Percentiles rank a stretch among this genome's conserved stretches.
These are phyloP conservation scores for Vicia villosa DNA, from an alignment of 306 rosid species.

Conservation along the genomic window DNA sequence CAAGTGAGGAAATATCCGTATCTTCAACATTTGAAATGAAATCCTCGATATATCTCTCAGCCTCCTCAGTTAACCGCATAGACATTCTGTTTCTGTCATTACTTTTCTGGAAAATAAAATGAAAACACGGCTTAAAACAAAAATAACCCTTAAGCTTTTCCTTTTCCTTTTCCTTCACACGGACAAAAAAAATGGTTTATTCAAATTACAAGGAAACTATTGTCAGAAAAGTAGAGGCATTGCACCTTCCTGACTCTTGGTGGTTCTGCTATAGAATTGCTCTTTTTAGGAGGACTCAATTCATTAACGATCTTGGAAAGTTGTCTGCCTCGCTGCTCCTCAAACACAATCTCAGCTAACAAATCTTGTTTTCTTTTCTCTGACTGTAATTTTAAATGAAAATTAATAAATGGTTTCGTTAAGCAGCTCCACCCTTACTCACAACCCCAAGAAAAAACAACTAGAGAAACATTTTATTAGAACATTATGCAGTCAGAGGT, in stretches of 20 bases:
- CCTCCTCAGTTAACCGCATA: constrained; percentile 79
- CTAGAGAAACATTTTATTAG: background rate
- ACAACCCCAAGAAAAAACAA: background rate
- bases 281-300: constrained; percentile 61
- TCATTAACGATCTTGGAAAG: constrained; percentile 68
- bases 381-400: constrained; percentile 55
- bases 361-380: constrained; percentile 83
- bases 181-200: background rate
- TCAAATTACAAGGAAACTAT: constrained; percentile 24
- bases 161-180: constrained; percentile 24
- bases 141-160: constrained; percentile 23
- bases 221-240: constrained; percentile 23
- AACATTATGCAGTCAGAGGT: background rate
- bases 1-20: constrained; percentile 89
- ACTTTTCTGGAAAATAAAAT: constrained; percentile 61
- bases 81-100: constrained; percentile 77
- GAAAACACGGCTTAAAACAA: constrained; percentile 6
- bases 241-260: constrained; percentile 68
- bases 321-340: constrained; percentile 82
- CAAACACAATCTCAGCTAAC: constrained; percentile 71
- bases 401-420: background rate
- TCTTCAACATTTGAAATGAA: constrained; percentile 95
- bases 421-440: background rate
- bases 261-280: constrained; percentile 47
- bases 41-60: constrained; percentile 90